Evolutionary conservation across 257 asterid genomes (phyloP).

Genomic region (Fraxinus cuspidata): DNA sequence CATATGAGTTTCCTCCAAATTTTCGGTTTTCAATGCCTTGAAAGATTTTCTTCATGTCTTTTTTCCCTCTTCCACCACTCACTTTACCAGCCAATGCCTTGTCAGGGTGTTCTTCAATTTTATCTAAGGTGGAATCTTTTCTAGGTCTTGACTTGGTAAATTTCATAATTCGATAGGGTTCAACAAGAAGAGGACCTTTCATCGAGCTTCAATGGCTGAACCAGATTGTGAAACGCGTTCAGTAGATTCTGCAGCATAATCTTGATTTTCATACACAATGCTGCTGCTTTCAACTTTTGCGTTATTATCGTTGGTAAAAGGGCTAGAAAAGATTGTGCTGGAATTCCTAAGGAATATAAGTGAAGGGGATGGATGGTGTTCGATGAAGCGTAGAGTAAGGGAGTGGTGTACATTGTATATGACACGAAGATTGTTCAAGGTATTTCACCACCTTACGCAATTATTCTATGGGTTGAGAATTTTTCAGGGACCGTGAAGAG

Average conservation of each 20-base stretch:
- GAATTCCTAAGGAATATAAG: constrained; percentile 31
- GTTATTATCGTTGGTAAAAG: constrained; percentile 24
- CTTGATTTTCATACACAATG: constrained; percentile 30
- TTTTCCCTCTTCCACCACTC: constrained; percentile 76
- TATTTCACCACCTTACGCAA: too few species aligned
- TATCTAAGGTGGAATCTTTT: constrained; percentile 33
- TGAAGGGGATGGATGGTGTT: constrained; percentile 33
- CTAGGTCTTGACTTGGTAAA: constrained; percentile 39
- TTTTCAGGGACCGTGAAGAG: not conserved
- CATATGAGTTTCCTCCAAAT: constrained; percentile 35
- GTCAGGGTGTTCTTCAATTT: constrained; percentile 36
- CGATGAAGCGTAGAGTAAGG: constrained; percentile 32
- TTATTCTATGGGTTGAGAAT: not conserved
- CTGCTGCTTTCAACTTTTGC: constrained; percentile 22
- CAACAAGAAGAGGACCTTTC: constrained; percentile 66
- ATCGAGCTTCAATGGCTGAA: constrained; percentile 67
- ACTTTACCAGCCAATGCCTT: constrained; percentile 58
- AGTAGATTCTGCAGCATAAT: constrained; percentile 25
- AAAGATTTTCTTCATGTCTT: constrained; percentile 73
- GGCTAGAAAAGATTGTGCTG: constrained; percentile 29
- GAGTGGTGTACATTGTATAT: constrained; percentile 39
- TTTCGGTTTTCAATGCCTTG: constrained; percentile 47
- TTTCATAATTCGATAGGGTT: constrained; percentile 57
- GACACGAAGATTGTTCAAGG: not conserved
- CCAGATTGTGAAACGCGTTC: constrained; percentile 34